Evolutionary conservation across 129 eudicot species (phyloP).

Genomic region (Pseudognaphalium luteoalbum): DNA sequence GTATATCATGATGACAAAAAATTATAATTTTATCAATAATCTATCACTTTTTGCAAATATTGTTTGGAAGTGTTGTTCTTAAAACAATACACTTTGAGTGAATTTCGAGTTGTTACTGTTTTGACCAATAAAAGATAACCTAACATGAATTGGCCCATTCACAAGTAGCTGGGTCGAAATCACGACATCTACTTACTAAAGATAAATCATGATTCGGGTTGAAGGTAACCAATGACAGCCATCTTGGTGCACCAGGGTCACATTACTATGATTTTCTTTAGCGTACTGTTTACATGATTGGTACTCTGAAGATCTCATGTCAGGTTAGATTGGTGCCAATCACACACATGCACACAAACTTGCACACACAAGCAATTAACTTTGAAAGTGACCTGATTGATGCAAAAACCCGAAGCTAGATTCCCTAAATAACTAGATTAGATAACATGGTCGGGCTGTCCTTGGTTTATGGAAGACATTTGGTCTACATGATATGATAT

Average conservation of each 20-base stretch:
- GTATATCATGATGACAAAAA: neutral
- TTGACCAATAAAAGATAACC: neutral
- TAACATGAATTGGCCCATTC: neutral
- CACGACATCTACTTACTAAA: neutral
- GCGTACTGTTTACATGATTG: conserved; percentile 10
- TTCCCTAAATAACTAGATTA: conserved; percentile 22
- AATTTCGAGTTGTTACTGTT: neutral
- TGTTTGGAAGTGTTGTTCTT: neutral
- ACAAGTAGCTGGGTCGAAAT: neutral
- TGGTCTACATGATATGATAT: conserved; percentile 41
- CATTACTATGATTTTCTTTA: conserved; percentile 11
- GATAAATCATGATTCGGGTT: neutral
- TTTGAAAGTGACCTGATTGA: conserved; percentile 18
- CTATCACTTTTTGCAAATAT: neutral
- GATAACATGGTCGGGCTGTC: conserved; percentile 38
- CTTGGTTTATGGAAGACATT: conserved; percentile 17
- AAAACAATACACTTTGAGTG: neutral
- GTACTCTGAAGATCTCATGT: neutral
- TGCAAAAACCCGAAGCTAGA: conserved; percentile 22
- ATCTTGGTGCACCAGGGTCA: conserved; percentile 14
- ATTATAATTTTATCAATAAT: neutral
- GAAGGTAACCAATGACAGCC: neutral
- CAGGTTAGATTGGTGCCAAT: conserved; percentile 19
- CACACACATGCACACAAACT: conserved; percentile 11
- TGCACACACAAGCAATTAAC: neutral